These are phyloP conservation scores for Ramularia endophylla DNA, from an alignment of 2,329 filamentous ascomycete species.

Conservation along the genomic window DNA sequence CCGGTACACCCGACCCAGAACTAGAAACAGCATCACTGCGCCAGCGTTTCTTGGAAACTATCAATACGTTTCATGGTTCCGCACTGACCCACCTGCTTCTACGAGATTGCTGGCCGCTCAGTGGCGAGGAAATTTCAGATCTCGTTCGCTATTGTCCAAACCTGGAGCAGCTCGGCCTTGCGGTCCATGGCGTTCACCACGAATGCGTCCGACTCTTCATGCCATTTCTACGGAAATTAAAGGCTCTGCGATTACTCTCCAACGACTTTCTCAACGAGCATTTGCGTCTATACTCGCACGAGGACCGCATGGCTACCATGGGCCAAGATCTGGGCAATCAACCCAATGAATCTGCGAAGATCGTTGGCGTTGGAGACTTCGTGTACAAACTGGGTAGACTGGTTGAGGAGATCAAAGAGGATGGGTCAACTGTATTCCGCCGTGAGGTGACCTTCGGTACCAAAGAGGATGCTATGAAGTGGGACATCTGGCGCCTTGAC, in stretches of 20 bases:
- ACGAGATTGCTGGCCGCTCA: slow-evolving; percentile 50
- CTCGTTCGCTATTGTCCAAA: slow-evolving; percentile 51
- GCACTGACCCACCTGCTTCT: slow-evolving; percentile 53
- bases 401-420: slow-evolving; percentile 15
- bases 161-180: slow-evolving; percentile 53
- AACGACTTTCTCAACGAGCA: slow-evolving; percentile 20
- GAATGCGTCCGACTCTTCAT: slow-evolving; percentile 35
- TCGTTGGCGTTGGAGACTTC: slow-evolving; percentile 35
- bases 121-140: slow-evolving; percentile 42
- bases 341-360: slow-evolving; percentile 27
- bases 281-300: slow-evolving; percentile 12
- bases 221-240: slow-evolving; percentile 34
- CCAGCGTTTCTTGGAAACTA: slow-evolving; percentile 45
- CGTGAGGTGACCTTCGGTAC: slow-evolving; percentile 29
- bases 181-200: slow-evolving; percentile 51
- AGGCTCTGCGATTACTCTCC: slow-evolving; percentile 36
- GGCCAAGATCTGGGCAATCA: slow-evolving; percentile 15
- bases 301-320: slow-evolving; percentile 30
- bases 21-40: slow-evolving; percentile 30
- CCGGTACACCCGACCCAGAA: slow-evolving; percentile 11
- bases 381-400: slow-evolving; percentile 33
- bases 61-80: slow-evolving; percentile 46
- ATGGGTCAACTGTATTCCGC: slow-evolving; percentile 19
- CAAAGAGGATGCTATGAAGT: slow-evolving; percentile 34
- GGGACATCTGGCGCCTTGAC: slow-evolving; percentile 44